Conservation (phyloP, 805 yeast species). For the Candida krabiensis region DNA sequence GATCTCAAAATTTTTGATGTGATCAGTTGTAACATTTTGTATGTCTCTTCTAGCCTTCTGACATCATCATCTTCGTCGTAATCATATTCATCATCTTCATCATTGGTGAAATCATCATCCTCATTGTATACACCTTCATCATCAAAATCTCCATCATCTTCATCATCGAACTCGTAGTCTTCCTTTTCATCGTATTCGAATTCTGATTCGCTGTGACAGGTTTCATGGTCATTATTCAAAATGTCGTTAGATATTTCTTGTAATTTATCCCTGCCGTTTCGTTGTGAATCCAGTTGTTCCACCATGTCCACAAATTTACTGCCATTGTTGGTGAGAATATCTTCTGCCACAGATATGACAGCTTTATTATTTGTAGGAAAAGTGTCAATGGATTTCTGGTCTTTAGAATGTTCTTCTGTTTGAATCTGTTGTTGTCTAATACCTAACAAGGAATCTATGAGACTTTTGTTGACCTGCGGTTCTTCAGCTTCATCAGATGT, state of each 20-base stretch:
- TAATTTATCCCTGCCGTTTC: conserved; percentile 34
- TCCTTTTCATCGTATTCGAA: conserved; percentile 26
- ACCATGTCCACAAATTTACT: conserved; percentile 73
- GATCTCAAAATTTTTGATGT: conserved; percentile 77
- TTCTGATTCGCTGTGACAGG: conserved; percentile 31
- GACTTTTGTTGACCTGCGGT: conserved; percentile 29
- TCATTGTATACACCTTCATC: conserved; percentile 18
- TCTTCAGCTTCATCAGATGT: conserved; percentile 38
- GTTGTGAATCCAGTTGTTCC: conserved; percentile 66
- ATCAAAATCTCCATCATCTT: conserved; percentile 24
- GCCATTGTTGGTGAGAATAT: conserved; percentile 76
- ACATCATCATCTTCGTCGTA: conserved; percentile 55
- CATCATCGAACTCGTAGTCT: conserved; percentile 13
- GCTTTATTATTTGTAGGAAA: conserved; percentile 4
- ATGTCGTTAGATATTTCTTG: conserved; percentile 15
- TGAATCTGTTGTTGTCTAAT: conserved; percentile 9
- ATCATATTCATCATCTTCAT: conserved; percentile 40
- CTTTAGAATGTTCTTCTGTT: conserved; percentile 1
- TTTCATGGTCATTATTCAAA: conserved; percentile 30
- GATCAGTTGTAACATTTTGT: conserved; percentile 74
- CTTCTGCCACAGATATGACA: conserved; percentile 64
- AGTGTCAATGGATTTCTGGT: neutral
- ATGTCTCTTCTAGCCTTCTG: conserved; percentile 70
- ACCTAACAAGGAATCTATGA: conserved; percentile 29
- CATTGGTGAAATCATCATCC: conserved; percentile 21